Evolutionary conservation across 257 asterid species (phyloP).

Genomic region (Ehretia macrophylla): DNA sequence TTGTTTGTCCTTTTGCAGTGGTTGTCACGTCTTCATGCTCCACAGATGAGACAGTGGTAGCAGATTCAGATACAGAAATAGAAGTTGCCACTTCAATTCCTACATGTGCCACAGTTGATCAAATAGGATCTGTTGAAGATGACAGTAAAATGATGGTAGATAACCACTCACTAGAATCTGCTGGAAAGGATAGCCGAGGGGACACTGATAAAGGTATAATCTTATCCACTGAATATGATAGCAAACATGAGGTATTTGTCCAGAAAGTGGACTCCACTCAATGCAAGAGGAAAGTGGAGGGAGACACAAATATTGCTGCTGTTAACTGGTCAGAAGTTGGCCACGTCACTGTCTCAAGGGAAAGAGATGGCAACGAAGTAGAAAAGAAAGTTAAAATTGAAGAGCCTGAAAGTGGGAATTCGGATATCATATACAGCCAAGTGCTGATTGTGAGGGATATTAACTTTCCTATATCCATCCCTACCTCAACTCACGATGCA

Average conservation of each 20-base stretch:
- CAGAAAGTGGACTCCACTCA: conserved; percentile 17
- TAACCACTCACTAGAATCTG: conserved; percentile 24
- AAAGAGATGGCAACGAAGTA: conserved; percentile 26
- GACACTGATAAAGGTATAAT: conserved; percentile 24
- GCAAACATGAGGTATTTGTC: conserved; percentile 23
- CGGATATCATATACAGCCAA: conserved; percentile 77
- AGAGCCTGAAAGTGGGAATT: conserved; percentile 45
- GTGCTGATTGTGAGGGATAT: conserved; percentile 61
- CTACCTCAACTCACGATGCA: conserved; percentile 26
- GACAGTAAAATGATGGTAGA: conserved; percentile 30
- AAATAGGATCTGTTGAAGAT: conserved; percentile 43
- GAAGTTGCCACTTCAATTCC: conserved; percentile 65
- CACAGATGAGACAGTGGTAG: conserved; percentile 92
- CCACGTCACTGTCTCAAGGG: conserved; percentile 21
- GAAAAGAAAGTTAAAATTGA: conserved; percentile 33
- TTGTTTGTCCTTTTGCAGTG: conserved; percentile 44
- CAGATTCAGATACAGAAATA: conserved; percentile 84
- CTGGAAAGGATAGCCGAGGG: conserved; percentile 23
- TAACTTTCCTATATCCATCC: conserved; percentile 24
- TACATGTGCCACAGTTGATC: conserved; percentile 27
- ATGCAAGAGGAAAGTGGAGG: conserved; percentile 31
- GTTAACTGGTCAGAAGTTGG: conserved; percentile 16
- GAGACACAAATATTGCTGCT: conserved; percentile 28
- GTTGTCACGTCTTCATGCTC: conserved; percentile 88
- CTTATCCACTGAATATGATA: conserved; percentile 37